Conservation (phyloP, 2,329 filamentous ascomycete genomes). For the Diplodia mutila region DNA sequence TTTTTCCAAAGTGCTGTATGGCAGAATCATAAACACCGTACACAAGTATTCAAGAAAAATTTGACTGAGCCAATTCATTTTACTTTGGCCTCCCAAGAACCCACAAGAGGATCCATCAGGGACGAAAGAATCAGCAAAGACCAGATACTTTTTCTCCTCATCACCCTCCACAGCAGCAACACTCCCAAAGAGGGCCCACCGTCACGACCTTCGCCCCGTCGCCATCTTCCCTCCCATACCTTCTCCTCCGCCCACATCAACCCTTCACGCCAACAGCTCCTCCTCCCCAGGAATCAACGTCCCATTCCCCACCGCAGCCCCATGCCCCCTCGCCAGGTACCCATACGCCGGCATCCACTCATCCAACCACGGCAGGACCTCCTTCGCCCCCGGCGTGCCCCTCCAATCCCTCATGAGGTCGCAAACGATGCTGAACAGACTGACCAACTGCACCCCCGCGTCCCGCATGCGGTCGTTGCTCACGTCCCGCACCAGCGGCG, state of each 20-base stretch:
- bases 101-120: neutral
- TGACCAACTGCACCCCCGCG: conserved; percentile 68
- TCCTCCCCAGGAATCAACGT: conserved; percentile 61
- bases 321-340: conserved; percentile 64
- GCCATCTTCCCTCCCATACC: too few relatives aligned
- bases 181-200: neutral
- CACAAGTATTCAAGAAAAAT: too few relatives aligned
- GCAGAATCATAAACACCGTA: too few relatives aligned
- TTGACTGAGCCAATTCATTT: neutral
- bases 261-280: conserved; percentile 19
- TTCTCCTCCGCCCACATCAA: neutral
- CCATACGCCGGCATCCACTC: conserved; percentile 68
- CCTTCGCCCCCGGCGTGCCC: conserved; percentile 52
- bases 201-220: neutral
- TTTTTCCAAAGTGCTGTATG: too few relatives aligned
- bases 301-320: conserved; percentile 63
- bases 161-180: neutral
- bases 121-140: neutral
- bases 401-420: conserved; percentile 76
- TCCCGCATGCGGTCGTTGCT: conserved; percentile 69
- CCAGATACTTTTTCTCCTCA: neutral
- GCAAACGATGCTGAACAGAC: conserved; percentile 65
- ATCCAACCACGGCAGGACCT: conserved; percentile 68
- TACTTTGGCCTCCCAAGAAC: neutral
- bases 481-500: conserved; percentile 62